Evolutionary conservation across 2,329 filamentous ascomycete species (phyloP), one percentile per base, ranked within the genome.

Genomic region (Xylaria arbuscula): DNA sequence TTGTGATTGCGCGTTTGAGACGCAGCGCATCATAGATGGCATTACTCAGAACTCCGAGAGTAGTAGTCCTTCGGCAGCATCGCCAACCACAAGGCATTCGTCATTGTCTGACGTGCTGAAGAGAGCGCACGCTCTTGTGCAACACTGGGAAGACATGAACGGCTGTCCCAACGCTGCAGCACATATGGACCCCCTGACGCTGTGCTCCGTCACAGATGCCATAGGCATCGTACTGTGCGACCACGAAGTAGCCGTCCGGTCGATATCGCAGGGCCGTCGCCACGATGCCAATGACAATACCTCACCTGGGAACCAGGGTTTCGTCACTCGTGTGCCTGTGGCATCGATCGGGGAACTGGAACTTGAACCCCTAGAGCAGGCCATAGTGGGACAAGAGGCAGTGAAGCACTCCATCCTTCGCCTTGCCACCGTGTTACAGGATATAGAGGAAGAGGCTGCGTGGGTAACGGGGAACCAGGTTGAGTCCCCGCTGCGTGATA

Each of bases 401-500:
- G 15, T 72, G 47, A 69, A 66, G 54, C 69, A 72, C 32, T 72
- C 66, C 1, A 45, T 71, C 8, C 40, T 71, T n/a, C 69, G 70
- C n/a, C 64, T 72, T 10, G 66, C 62, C 1, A 56, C 66, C 8
- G 62, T 72, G 62, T 22, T 71, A 34, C 68, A 71, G 51, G 70
- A 72, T 15, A 67, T 72, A 11, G 64, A 67, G 34, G 70, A 72
- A 47, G 70, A 72, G 47, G 47, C 40, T 19, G 50, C 54, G 45
- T 24, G 15, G 28, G 28, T 42, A n/a, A 48, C 36, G n/a, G 13
- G 28, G 11, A 13, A n/a, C 38, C 15, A 61, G n/a, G 62, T 42
- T n/a, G 50, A 63, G 22, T 54, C 34, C 9, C 47, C 66, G 38
- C 47, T 71, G 19, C 47, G 24, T 8, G 69, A 64, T 61, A 61